phyloP scores from a whole-genome alignment of 2,329 filamentous ascomycete species.

The Talaromyces pinophilus region DNA sequence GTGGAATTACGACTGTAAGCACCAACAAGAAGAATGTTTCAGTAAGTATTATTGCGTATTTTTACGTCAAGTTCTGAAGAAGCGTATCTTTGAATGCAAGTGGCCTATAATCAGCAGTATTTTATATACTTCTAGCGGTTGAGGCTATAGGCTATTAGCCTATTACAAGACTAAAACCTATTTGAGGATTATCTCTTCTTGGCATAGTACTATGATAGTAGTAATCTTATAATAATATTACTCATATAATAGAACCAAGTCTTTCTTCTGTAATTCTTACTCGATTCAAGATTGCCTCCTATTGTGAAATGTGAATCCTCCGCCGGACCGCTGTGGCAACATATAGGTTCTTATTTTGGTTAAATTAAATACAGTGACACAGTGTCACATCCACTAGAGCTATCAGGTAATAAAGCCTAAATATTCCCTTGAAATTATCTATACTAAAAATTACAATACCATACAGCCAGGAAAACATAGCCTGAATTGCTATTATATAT shows the following conservation, averaged over 20 bases:
- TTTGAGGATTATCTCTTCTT: background rate
- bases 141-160: background rate
- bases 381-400: no score
- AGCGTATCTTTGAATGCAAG: background rate
- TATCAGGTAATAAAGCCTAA: no score
- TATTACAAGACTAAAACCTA: background rate
- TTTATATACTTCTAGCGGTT: background rate
- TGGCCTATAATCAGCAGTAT: background rate
- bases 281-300: background rate
- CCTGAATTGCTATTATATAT: background rate
- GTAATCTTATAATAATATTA: background rate
- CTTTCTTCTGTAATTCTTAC: background rate
- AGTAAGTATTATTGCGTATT: background rate
- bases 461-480: background rate
- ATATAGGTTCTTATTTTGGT: no score
- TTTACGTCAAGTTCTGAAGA: background rate
- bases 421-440: no score
- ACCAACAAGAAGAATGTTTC: background rate
- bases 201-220: background rate
- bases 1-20: background rate
- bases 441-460: background rate
- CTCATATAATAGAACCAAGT: background rate
- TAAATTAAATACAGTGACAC: no score
- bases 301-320: no score
- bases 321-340: no score